Conservation (phyloP, 257 asterid species). For the Nicotiana tomentosiformis region DNA sequence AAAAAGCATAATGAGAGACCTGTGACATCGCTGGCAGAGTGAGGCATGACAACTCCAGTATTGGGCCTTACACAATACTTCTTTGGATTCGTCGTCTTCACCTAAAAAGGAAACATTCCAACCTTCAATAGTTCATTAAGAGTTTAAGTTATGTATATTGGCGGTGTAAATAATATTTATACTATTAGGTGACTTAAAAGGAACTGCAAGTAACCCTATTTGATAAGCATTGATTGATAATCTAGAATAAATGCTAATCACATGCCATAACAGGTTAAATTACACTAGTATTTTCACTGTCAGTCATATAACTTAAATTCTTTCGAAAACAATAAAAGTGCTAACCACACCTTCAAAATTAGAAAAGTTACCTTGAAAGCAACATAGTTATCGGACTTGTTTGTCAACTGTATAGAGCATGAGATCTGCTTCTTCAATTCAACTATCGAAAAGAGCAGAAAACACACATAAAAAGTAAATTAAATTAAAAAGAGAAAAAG, state of each 20-base stretch:
- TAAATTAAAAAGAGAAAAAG: not conserved
- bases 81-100: conserved; percentile 70
- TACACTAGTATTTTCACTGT: too few species aligned
- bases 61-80: conserved; percentile 71
- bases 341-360: not conserved
- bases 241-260: too few species aligned
- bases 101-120: conserved; percentile 30
- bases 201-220: too few species aligned
- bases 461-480: not conserved
- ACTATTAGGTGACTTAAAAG: too few species aligned
- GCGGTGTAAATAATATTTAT: too few species aligned
- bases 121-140: not conserved
- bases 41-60: conserved; percentile 56
- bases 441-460: not conserved
- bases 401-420: conserved; percentile 2
- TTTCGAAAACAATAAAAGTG: not conserved
- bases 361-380: conserved; percentile 14
- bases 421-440: conserved; percentile 14
- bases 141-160: too few species aligned
- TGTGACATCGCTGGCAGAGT: conserved; percentile 40
- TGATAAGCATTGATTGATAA: too few species aligned
- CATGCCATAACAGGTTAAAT: too few species aligned
- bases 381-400: conserved; percentile 12
- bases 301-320: too few species aligned
- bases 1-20: conserved; percentile 26